Evolutionary conservation across 805 yeast genomes (phyloP), one percentile per base, ranked within the genome.

Genomic region (Metschnikowia amazonensis): DNA sequence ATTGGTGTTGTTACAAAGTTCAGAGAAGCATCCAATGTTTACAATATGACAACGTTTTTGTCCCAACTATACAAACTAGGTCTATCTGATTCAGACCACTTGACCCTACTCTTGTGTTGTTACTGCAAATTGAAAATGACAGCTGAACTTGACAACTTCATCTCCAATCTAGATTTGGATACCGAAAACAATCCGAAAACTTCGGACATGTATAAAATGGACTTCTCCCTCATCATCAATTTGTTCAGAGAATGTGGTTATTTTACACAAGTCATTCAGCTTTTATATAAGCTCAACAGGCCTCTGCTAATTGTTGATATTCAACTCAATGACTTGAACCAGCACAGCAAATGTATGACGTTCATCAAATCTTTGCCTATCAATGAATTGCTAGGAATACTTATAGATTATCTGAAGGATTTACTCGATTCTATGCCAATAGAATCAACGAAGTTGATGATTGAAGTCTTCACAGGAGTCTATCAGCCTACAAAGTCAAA

Each of bases 391-490:
- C 65, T 90, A 24, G 68, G 92, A 33, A 81, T 87, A 7, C 66
- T 90, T 41, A 76, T 82, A 6, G 81, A 82, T 24, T 80, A 77
- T 56, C 82, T 92, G 3, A 81, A 86, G 48, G 57, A 66, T 1
- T 65, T 92, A 24, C 69, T 92, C 39, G 86, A 85, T 30, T 60
- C 72, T 37, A 66, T 80, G 31, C 97, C 98, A 0, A 77, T 85
- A 46, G 89, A 84, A 45, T 85, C 96, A 0, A 89, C 96, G 1
- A 83, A 83, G 25, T 65, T 94, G 30, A 69, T 92, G 46, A 89
- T 94, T 42, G 84, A 86, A 24, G 85, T 92, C 0, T 94, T 92
- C 60, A 92, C 98, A 0, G 97, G 97, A 0, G 81, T 79, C 44
- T 92, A 84, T 60, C 69, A 65, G 24, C 84, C 89, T 2, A 50